Evolutionary conservation across 345 rosid species (phyloP).

Genomic region (Melaleuca quinquenervia): DNA sequence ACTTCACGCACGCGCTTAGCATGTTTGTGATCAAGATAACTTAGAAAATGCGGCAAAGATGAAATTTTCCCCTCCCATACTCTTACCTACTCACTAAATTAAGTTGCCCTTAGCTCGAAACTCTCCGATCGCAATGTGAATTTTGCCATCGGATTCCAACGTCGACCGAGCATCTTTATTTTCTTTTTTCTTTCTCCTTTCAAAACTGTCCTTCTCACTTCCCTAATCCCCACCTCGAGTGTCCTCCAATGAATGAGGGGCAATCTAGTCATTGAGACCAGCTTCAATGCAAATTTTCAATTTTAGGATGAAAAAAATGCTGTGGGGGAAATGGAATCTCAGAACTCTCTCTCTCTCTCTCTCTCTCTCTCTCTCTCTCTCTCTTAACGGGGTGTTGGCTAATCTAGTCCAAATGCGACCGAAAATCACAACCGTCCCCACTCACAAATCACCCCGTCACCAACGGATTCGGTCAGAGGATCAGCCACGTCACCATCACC

Average conservation of each 20-base stretch:
- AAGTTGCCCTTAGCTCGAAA: not conserved
- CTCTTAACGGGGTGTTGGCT: not conserved
- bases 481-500: not conserved
- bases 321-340: too few relatives aligned
- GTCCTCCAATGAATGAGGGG: not conserved
- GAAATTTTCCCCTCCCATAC: too few relatives aligned
- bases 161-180: not conserved
- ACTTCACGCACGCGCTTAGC: not conserved
- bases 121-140: not conserved
- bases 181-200: not conserved
- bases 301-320: too few relatives aligned
- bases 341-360: not conserved
- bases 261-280: not conserved
- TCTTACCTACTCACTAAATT: not conserved
- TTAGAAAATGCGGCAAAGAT: too few relatives aligned
- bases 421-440: not conserved
- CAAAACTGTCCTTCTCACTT: not conserved
- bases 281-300: too few relatives aligned
- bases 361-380: too few relatives aligned
- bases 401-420: not conserved
- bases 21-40: too few relatives aligned
- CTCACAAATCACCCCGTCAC: not conserved
- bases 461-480: not conserved
- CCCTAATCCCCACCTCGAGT: not conserved
- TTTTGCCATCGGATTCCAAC: not conserved